phyloP scores from a whole-genome alignment of 1,139 yeast genomes.

The Scheffersomyces quercinus region DNA sequence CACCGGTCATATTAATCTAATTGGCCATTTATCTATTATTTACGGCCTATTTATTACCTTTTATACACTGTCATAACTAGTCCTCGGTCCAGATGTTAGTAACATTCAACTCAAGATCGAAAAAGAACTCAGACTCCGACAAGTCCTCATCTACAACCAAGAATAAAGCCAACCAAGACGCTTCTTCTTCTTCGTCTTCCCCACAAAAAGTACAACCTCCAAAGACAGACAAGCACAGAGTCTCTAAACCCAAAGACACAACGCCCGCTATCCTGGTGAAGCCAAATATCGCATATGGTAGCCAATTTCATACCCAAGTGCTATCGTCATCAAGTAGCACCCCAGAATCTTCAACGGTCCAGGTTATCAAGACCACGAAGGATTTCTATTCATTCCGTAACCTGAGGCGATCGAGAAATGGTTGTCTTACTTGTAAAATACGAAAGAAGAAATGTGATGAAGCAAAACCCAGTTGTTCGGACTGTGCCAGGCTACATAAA shows the following conservation, averaged over 20 bases:
- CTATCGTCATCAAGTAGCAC: neutral
- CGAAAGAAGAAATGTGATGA: slow-evolving; percentile 78
- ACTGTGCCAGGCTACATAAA: slow-evolving; percentile 23
- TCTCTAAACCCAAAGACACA: no score
- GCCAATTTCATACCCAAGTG: no score
- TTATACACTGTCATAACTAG: no score
- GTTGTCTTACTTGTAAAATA: slow-evolving; percentile 70
- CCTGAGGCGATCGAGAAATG: slow-evolving; percentile 46
- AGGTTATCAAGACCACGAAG: slow-evolving; percentile 6
- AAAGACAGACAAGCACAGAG: no score
- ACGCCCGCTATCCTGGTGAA: no score
- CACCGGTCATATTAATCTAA: no score
- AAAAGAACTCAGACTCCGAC: neutral
- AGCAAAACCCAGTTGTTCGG: slow-evolving; percentile 57
- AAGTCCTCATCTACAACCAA: neutral
- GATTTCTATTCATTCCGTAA: slow-evolving; percentile 5
- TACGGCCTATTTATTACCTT: no score
- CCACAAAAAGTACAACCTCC: no score
- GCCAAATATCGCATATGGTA: no score
- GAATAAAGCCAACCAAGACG: no score
- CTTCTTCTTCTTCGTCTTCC: no score
- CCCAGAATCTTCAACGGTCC: slow-evolving; percentile 4
- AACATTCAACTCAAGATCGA: slow-evolving; percentile 10
- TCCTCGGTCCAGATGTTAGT: slow-evolving; percentile 7
- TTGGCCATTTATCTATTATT: no score